Percentiles rank a stretch among this genome's conserved stretches.
These are phyloP conservation scores for Stipa capillata DNA, from an alignment of 176 grass and related monocot genomes.

Conservation along the genomic window DNA sequence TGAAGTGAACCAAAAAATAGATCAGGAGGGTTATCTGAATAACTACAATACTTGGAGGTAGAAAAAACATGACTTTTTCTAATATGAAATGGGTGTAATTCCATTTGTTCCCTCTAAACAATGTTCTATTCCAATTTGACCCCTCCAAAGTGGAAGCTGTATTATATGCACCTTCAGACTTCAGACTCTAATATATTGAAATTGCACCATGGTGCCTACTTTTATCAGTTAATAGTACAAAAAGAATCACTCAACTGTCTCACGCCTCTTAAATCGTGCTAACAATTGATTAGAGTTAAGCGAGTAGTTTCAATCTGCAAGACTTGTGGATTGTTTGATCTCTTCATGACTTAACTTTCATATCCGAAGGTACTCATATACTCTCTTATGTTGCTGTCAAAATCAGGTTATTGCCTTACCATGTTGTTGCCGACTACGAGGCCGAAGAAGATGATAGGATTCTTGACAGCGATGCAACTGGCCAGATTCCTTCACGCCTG, in stretches of 20 bases:
- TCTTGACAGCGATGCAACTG: conserved; percentile 64
- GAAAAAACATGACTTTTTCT: too few relatives aligned
- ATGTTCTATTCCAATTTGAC: too few relatives aligned
- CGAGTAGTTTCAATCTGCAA: not conserved
- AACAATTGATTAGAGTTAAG: not conserved
- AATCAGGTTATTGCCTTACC: conserved; percentile 90
- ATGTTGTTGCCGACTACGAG: conserved; percentile 95
- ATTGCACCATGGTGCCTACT: not conserved
- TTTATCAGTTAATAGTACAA: not conserved
- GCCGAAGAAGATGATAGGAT: conserved; percentile 98
- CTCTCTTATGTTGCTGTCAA: conserved; percentile 1
- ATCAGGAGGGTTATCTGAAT: too few relatives aligned
- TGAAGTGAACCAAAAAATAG: too few relatives aligned
- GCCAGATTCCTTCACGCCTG: conserved; percentile 68
- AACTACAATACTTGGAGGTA: too few relatives aligned
- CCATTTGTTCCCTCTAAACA: too few relatives aligned
- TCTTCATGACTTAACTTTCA: not conserved
- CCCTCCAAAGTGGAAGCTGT: too few relatives aligned
- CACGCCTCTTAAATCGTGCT: not conserved
- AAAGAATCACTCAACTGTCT: not conserved
- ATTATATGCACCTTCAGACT: too few relatives aligned
- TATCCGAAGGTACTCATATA: conserved; percentile 10
- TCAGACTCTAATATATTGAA: not conserved
- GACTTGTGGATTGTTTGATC: not conserved
- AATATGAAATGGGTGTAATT: too few relatives aligned